Evolutionary conservation across 176 grass and related monocot species (phyloP).

Genomic region (Tillandsia fasciculata): DNA sequence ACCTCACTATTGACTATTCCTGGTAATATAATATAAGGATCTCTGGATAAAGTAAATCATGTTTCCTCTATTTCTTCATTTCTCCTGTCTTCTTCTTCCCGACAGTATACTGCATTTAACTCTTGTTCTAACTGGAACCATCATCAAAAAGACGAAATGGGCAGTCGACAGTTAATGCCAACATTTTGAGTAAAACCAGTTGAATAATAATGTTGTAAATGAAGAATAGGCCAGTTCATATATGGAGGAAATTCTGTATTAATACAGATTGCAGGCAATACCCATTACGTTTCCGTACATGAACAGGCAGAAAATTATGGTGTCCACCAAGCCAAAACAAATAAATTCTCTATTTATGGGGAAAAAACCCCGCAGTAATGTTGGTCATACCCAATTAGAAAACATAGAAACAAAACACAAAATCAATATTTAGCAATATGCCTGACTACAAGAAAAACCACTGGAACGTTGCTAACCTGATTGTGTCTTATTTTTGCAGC

Average conservation of each 20-base stretch:
- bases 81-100: conserved; percentile 76
- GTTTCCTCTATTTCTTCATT: conserved; percentile 54
- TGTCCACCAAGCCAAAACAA: neutral
- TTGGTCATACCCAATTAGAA: neutral
- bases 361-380: neutral
- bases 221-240: no score
- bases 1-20: conserved; percentile 18
- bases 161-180: neutral
- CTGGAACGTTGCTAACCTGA: conserved; percentile 32
- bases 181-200: no score
- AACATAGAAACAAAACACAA: no score
- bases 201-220: no score
- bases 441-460: neutral
- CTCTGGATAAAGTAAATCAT: conserved; percentile 18
- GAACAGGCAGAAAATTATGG: neutral
- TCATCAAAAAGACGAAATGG: neutral
- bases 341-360: neutral
- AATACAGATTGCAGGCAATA: no score
- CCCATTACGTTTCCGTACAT: neutral
- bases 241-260: no score
- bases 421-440: neutral
- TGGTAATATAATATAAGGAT: conserved; percentile 2
- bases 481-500: conserved; percentile 61
- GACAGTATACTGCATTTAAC: conserved; percentile 76
- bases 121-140: conserved; percentile 75